Percentiles rank a stretch among this genome's conserved stretches.
Evolutionary conservation across 2,329 filamentous ascomycete species (phyloP).

Genomic region (Fusarium decemcellulare): DNA sequence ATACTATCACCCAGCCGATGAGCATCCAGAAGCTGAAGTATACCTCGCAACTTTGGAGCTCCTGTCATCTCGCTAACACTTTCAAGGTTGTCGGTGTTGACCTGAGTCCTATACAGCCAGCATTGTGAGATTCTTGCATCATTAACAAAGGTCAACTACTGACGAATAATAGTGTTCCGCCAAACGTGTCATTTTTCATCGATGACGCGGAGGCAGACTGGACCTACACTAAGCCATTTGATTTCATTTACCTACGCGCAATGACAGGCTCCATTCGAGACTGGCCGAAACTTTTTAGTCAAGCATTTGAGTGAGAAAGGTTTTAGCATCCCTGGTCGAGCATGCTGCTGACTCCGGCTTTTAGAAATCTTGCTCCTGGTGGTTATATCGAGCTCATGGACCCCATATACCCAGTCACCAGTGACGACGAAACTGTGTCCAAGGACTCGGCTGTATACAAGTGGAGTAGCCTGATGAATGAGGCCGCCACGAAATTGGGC

Average conservation of each 20-base stretch:
- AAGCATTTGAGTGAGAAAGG: constrained; percentile 14
- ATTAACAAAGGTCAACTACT: background rate
- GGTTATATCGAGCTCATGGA: constrained; percentile 33
- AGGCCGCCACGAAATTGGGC: constrained; percentile 12
- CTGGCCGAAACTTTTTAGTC: constrained; percentile 18
- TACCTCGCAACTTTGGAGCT: background rate
- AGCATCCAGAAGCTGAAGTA: constrained; percentile 30
- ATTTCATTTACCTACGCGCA: constrained; percentile 31
- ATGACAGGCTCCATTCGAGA: constrained; percentile 22
- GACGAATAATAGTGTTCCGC: constrained; percentile 15
- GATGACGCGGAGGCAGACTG: constrained; percentile 36
- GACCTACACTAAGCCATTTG: constrained; percentile 21
- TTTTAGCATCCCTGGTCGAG: background rate
- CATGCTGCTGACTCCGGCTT: background rate
- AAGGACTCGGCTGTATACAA: constrained; percentile 27
- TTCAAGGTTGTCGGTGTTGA: constrained; percentile 33
- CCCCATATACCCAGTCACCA: constrained; percentile 21
- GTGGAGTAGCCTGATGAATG: constrained; percentile 29
- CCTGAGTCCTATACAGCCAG: constrained; percentile 33
- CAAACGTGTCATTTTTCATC: constrained; percentile 25
- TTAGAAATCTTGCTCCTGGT: constrained; percentile 28
- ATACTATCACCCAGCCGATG: constrained; percentile 18
- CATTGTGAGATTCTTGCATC: constrained; percentile 1
- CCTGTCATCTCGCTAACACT: background rate
- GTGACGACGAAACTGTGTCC: constrained; percentile 24